Evolutionary conservation across 208 protist species (phyloP), one percentile per base, ranked within the genome.

Genomic region (Novymonas esmeraldas): DNA sequence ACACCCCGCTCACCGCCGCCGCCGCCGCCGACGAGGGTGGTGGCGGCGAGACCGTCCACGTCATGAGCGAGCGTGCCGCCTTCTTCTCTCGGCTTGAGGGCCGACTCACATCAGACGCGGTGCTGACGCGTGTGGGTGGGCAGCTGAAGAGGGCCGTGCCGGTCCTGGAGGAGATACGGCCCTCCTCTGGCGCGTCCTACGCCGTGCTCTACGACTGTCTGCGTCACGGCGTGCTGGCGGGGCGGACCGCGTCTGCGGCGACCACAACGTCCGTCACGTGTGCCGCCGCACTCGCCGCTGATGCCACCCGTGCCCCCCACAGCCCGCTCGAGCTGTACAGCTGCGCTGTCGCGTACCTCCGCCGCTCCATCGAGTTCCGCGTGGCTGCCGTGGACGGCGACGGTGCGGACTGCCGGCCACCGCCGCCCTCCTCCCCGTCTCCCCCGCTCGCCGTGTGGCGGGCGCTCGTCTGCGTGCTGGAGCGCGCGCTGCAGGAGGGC

Each of bases 401-500:
- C n/a, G n/a, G n/a, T n/a, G n/a, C n/a, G n/a, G n/a, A n/a, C n/a
- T n/a, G n/a, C n/a, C n/a, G n/a, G n/a, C n/a, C n/a, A n/a, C n/a
- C n/a, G n/a, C n/a, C n/a, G n/a, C n/a, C n/a, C n/a, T n/a, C n/a
- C 28, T 3, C 5, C n/a, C 0, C 1, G 0, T 2, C 61, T 2
- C 20, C 54, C 13, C 3, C 36, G 10, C 16, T 42, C 0, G 9
- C 14, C 3, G 64, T 54, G 14, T 70, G 64, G 52, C 0, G 3
- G 24, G 64, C 52, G 7, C 48, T 51, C 31, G 64, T 70, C n/a
- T 16, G 42, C 9, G 54, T 61, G 0, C 54, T 70, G 4, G 64
- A 70, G 52, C 64, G 64, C 2, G 56, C 52, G n/a, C 39, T 71
- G n/a, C 65, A 63, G 38, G 65, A 56, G 33, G 65, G 65, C 7